Conservation (phyloP, 441 rosid genomes). For the Isatis lusitanica region DNA sequence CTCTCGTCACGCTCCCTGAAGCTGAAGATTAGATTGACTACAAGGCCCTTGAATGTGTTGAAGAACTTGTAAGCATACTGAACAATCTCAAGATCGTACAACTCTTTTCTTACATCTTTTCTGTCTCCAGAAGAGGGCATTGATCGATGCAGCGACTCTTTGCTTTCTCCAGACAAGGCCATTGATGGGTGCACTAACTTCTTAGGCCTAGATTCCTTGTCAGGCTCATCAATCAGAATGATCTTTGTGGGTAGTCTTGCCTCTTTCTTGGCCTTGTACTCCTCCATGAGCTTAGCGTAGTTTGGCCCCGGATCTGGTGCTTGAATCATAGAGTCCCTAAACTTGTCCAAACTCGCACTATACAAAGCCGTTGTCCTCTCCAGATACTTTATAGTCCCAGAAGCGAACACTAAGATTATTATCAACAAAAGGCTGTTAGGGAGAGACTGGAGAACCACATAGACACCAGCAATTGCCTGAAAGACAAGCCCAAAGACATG, state of each 20-base stretch:
- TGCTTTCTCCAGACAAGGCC: neutral
- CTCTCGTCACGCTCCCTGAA: constrained; percentile 44
- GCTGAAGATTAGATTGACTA: constrained; percentile 47
- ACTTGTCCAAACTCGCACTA: constrained; percentile 51
- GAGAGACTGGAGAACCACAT: constrained; percentile 45
- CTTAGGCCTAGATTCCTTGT: constrained; percentile 28
- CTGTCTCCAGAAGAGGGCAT: neutral
- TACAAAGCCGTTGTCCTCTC: constrained; percentile 61
- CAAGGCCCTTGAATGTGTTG: constrained; percentile 45
- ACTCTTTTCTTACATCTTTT: neutral
- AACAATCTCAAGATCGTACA: constrained; percentile 34
- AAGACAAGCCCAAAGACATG: constrained; percentile 48
- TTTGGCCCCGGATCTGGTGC: constrained; percentile 52
- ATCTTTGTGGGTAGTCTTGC: constrained; percentile 44
- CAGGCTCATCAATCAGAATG: constrained; percentile 47
- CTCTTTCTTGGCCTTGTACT: constrained; percentile 44
- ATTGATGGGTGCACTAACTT: constrained; percentile 11
- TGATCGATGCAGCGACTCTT: constrained; percentile 9
- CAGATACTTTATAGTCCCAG: constrained; percentile 51
- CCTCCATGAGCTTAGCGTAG: constrained; percentile 55
- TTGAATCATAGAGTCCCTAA: constrained; percentile 48
- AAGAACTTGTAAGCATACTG: constrained; percentile 43
- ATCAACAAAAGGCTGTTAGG: constrained; percentile 37
- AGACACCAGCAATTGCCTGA: constrained; percentile 43
- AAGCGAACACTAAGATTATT: constrained; percentile 39